Evolutionary conservation across 257 asterid genomes (phyloP), one percentile per base, ranked within the genome.

Genomic region (Osmanthus fragrans): DNA sequence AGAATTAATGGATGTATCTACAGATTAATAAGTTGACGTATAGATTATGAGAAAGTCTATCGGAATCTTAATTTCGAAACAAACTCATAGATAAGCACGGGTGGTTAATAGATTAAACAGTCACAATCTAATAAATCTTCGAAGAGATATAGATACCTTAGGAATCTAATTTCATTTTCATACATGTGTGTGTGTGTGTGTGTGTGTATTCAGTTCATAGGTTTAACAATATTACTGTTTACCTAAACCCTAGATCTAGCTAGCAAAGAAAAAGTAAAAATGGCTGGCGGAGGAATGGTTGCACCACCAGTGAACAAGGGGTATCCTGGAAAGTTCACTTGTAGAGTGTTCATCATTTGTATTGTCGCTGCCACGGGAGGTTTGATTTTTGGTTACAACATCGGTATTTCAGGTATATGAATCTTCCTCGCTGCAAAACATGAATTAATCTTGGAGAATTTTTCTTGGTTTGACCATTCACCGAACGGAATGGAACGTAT

Each of bases 361-460:
- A 1, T 76, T 0, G 72, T 79, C 7, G 87, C 78, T 0, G 85
- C 80, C 0, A 68, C 47, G 64, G 87, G 81, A 0, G 87, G 87
- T 3, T 42, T 84, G 6, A 81, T 84, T 1, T 87, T 85, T 7
- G 87, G 91, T 0, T 87, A 85, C 21, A 87, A 85, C 30, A 77
- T 87, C 16, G 89, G 89, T 0, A 83, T 85, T 42, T 87, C 89
- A 56, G 87, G 88, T 83, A 54, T 19, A 18, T 1, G 23, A 4
- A 19, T 51, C 23, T 16, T 54, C 10, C 33, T 3, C 64, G 11
- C 11, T 40, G 49, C 47, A 40, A 13, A 3, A 40, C 49, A 40
- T 40, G 10, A 32, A 32, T 32, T n/a, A n/a, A n/a, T n/a, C 49
- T 40, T 40, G 49, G 11, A 11, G 49, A 40, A 40, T 10, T 40